Base-by-base conservation (phyloP, 306 rosid species). In the Cucurbita moschata region DNA sequence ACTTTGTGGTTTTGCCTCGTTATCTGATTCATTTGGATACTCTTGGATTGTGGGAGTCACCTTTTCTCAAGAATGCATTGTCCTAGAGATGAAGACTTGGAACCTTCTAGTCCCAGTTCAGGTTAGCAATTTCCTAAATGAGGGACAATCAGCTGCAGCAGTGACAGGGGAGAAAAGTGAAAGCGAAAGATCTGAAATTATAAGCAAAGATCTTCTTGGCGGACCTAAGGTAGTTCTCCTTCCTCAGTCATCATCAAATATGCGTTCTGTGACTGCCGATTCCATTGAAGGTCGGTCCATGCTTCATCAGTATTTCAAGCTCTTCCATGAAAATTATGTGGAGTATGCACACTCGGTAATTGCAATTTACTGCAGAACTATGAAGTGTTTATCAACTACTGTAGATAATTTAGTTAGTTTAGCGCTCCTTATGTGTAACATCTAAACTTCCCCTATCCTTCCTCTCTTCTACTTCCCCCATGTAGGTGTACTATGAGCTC, bases 1-100 rank as follows among this genome's bases (percentile, higher is more conserved):
- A 5, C 83, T 95, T 23, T 85, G 82, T 68, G 97, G 99, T 26
- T 95, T 88, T 82, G 89, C 81, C 78, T 89, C 97, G 39, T 72
- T 95, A 75, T 91, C 93, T 5, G 99, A 95, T 91, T 89, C 99
- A 46, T 95, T 95, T 76, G 99, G 97, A 65, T 95, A 88, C 88
- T 91, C 97, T 7, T 95, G 99, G 99, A 84, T 89, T 77, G 89
- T 89, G 70, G 96, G 91, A 56, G 86, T 87, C 74, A 83, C 97
- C 58, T 77, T 72, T 82, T 83, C 88, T 77, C 86, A 37, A 44
- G 97, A 91, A 77, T 95, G 97, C 81, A 77, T 89, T 63, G 83
- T 89, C 83, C 82, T 91, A 38, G 99, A 95, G 84, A 86, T 90
- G 92, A 91, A 89, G 82, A 88, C 92, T 51, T 89, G 89, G 90